phyloP scores from a whole-genome alignment of 2,329 filamentous ascomycete genomes.

The Hypoxylon sp. region DNA sequence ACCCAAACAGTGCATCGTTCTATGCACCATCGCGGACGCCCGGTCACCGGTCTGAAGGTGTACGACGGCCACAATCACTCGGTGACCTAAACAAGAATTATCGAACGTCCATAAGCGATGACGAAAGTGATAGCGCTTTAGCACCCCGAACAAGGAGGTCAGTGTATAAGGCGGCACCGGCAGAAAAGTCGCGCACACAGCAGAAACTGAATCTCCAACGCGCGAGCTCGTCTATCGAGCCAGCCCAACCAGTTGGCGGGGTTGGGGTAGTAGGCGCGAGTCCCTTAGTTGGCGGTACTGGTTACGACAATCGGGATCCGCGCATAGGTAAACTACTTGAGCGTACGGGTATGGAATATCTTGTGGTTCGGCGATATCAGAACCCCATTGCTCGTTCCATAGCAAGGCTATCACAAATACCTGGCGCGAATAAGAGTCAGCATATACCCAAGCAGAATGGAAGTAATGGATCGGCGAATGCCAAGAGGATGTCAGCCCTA shows the following conservation, averaged over 20 bases:
- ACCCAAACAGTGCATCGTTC: constrained; percentile 65
- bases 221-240: constrained; percentile 78
- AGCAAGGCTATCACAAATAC: constrained; percentile 64
- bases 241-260: constrained; percentile 61
- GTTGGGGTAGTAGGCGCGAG: constrained; percentile 58
- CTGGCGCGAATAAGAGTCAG: constrained; percentile 63
- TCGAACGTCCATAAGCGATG: constrained; percentile 50
- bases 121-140: constrained; percentile 60
- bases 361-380: constrained; percentile 78
- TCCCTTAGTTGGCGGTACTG: constrained; percentile 64
- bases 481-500: constrained; percentile 46
- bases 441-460: constrained; percentile 59
- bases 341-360: constrained; percentile 77
- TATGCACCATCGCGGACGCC: constrained; percentile 56
- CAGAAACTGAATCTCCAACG: constrained; percentile 82
- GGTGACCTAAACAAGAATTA: constrained; percentile 53
- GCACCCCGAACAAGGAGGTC: constrained; percentile 59
- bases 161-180: constrained; percentile 56
- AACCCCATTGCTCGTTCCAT: constrained; percentile 77
- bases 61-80: constrained; percentile 59
- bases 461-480: constrained; percentile 53
- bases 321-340: constrained; percentile 75
- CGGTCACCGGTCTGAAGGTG: constrained; percentile 52
- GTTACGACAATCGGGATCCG: constrained; percentile 72
- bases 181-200: constrained; percentile 75